Evolutionary conservation across 108 stramenopile genomes (phyloP), one percentile per base, ranked within the genome.

Genomic region (Skeletonema tropicum): DNA sequence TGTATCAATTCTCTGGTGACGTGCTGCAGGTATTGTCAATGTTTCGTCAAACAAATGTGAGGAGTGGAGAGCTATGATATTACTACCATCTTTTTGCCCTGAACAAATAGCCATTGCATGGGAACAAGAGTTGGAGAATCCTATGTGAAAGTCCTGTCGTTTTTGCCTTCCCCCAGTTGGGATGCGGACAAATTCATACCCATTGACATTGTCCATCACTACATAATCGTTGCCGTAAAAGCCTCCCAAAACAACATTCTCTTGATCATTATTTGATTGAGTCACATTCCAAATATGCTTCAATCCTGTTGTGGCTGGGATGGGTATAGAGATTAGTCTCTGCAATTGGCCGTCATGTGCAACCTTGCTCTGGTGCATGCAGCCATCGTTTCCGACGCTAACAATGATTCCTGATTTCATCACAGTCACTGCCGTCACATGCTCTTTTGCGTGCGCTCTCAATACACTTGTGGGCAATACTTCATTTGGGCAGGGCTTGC

Each of bases 371-470:
- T 87, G 68, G 19, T 77, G 75, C 13, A 94, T 59, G 57, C 83
- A 91, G 25, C 90, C 92, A 77, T 94, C 90, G 71, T 94, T 91
- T 41, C 92, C 92, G 10, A 79, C 86, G 13, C 90, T 90, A 26
- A 90, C 5, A 19, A 94, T 58, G 15, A 46, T n/a, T 31, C 74
- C 73, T 6, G 60, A 71, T 55, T 23, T 68, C 38, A 86, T 30
- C 33, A 79, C 62, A 21, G 42, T 59, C 29, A 92, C 66, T 25
- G 74, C 86, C n/a, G 65, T 89, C 32, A 94, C 77, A 63, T 94
- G 90, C 68, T 94, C 90, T 68, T 83, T 90, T n/a, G 74, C 79
- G 66, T 94, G 92, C 15, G 73, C 86, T 13, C 77, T 74, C 21
- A 82, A 14, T 35, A 81, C 12, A 8, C 66, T 35, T 39, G n/a